These are phyloP conservation scores for Tephrocybe sp. DNA, from an alignment of 768 basidiomycete genomes.

Conservation along the genomic window DNA sequence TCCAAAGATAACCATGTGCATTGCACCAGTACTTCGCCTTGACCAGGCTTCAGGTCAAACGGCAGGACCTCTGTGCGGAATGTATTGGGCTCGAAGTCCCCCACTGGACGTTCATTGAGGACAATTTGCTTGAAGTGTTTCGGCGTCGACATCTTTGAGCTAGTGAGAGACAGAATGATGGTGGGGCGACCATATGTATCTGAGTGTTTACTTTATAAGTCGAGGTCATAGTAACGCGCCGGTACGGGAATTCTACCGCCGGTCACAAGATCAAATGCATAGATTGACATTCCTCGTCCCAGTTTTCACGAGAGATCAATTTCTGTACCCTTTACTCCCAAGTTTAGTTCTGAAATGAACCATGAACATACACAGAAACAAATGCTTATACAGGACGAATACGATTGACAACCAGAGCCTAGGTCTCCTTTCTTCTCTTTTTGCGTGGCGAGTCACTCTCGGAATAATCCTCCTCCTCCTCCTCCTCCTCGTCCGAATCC, in stretches of 20 bases:
- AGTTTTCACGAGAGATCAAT: not conserved
- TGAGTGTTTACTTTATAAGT: not conserved
- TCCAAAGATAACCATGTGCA: conserved; percentile 82
- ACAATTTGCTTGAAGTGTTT: conserved; percentile 64
- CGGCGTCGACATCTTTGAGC: conserved; percentile 14
- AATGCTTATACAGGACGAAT: too few relatives aligned
- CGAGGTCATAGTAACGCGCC: not conserved
- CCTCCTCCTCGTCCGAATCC: conserved; percentile 22
- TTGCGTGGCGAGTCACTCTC: conserved; percentile 17
- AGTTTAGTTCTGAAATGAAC: not conserved
- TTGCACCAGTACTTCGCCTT: conserved; percentile 66
- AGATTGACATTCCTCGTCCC: too few relatives aligned
- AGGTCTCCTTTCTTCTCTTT: conserved; percentile 21
- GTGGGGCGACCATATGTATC: not conserved
- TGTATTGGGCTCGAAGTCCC: conserved; percentile 69
- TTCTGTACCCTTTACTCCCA: too few relatives aligned
- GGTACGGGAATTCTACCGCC: conserved; percentile 8
- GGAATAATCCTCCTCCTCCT: conserved; percentile 19
- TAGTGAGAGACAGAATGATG: not conserved
- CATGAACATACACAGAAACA: not conserved
- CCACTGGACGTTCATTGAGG: conserved; percentile 71
- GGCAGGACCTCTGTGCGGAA: conserved; percentile 63
- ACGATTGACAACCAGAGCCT: not conserved
- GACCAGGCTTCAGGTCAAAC: conserved; percentile 52
- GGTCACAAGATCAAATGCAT: not conserved